A percentile compares a stretch with the other conserved stretches of the same genome.
phyloP scores from a whole-genome alignment of 2,329 filamentous ascomycete genomes.

The Tolypocladium ovalisporum region DNA sequence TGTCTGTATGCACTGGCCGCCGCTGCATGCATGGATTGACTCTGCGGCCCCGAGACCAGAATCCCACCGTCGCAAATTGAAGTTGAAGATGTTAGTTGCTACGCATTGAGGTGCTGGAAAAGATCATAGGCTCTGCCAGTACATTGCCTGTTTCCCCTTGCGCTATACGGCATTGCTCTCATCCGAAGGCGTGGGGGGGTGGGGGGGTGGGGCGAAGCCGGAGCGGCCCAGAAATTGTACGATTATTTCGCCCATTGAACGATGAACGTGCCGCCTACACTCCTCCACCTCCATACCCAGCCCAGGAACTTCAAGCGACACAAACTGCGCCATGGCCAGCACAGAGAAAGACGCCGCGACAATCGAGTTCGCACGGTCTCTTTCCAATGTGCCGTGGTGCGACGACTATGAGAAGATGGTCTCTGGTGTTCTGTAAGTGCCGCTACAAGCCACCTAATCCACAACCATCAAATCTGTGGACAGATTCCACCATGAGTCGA shows the following conservation, averaged over 20 bases:
- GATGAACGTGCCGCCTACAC: neutral
- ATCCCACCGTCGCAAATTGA: no score
- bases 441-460: neutral
- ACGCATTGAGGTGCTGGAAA: neutral
- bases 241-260: neutral
- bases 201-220: no score
- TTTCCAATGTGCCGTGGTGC: conserved; percentile 42
- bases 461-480: neutral
- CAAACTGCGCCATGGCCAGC: conserved; percentile 12
- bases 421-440: conserved; percentile 45
- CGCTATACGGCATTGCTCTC: no score
- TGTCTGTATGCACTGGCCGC: no score
- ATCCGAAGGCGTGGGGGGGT: no score
- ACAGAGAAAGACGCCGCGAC: conserved; percentile 26
- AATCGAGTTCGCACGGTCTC: conserved; percentile 32
- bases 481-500: neutral
- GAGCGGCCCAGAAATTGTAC: neutral
- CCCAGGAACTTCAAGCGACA: neutral
- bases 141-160: no score
- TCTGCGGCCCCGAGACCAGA: neutral
- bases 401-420: conserved; percentile 57
- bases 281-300: neutral
- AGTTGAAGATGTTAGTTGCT: no score
- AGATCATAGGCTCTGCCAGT: no score
- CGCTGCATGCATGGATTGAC: neutral